Conservation (phyloP, 2,329 filamentous ascomycete species). For the Colletotrichum caudatum region DNA sequence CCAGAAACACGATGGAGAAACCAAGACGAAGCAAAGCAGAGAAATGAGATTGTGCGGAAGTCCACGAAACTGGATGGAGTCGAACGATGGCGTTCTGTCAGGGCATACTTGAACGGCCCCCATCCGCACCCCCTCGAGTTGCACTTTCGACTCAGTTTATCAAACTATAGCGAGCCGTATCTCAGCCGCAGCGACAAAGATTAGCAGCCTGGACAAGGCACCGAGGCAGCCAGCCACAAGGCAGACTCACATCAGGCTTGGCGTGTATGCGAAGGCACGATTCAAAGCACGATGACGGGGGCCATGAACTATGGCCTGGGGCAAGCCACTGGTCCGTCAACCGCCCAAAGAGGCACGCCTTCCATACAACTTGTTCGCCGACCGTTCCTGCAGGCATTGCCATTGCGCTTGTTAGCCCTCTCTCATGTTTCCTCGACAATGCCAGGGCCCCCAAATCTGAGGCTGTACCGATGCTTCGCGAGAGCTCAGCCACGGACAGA, state of each 20-base stretch:
- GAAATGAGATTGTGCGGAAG: no score
- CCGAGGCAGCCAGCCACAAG: constrained; percentile 16
- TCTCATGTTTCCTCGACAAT: background rate
- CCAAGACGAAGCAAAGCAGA: no score
- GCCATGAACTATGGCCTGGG: background rate
- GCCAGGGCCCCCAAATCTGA: background rate
- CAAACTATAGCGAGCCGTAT: background rate
- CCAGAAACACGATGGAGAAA: no score
- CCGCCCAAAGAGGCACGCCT: background rate
- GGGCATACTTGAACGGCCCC: background rate
- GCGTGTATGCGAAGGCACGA: background rate
- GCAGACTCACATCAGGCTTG: background rate
- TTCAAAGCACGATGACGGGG: background rate
- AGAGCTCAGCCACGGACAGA: background rate
- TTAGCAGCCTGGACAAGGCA: constrained; percentile 5
- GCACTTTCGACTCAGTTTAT: background rate
- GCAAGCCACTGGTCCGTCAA: background rate
- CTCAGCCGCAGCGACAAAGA: constrained; percentile 23
- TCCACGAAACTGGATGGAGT: background rate
- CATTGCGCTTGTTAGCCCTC: background rate
- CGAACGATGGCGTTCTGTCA: background rate
- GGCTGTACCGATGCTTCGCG: background rate
- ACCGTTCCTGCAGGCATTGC: background rate
- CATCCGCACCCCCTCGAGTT: background rate
- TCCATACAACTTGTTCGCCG: background rate